Evolutionary conservation across 352 stramenopile species (phyloP), one percentile per base, ranked within the genome.

Genomic region (Globisporangium radiosum): DNA sequence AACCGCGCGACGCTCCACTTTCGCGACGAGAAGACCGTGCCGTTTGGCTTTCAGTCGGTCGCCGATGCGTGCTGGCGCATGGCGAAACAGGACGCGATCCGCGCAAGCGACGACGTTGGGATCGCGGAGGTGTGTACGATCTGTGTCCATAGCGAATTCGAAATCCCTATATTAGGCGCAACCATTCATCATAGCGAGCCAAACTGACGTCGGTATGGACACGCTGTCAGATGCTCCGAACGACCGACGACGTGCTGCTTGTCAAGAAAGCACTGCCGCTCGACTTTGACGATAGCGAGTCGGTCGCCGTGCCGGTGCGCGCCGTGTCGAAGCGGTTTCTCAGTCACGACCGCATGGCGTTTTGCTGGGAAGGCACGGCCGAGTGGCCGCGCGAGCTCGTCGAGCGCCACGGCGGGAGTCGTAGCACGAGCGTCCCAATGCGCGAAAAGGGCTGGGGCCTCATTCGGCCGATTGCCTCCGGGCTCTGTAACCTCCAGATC

Each of bases 401-500:
- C 7, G 40, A 17, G 1, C 25, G 25, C 25, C 25, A 25, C 25
- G 13, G 15, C 8, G 39, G 17, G 17, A 39, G 7, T 14, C 5
- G 11, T 47, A 11, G 43, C 5, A 47, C 25, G 7, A 45, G 40
- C 33, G 47, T 52, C 6, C n/a, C 36, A 0, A 33, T 63, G 58
- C 51, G 49, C 19, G 58, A 63, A 38, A 58, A 51, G 13, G 57
- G 57, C 19, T 62, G 57, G 57, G 57, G 57, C 3, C 25, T 62
- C n/a, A 49, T 62, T 10, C 57, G 52, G n/a, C 47, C 57, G 1
- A 45, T 60, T 44, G 15, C 15, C 4, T 42, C 54, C 6, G 33
- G 43, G 4, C 39, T 56, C 10, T 56, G 48, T 14, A 40, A 56
- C 14, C 9, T 62, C 11, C 57, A 62, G n/a, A 42, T 56, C 3